phyloP scores from a whole-genome alignment of 768 basidiomycete genomes.

The Clitopilus hobsonii region DNA sequence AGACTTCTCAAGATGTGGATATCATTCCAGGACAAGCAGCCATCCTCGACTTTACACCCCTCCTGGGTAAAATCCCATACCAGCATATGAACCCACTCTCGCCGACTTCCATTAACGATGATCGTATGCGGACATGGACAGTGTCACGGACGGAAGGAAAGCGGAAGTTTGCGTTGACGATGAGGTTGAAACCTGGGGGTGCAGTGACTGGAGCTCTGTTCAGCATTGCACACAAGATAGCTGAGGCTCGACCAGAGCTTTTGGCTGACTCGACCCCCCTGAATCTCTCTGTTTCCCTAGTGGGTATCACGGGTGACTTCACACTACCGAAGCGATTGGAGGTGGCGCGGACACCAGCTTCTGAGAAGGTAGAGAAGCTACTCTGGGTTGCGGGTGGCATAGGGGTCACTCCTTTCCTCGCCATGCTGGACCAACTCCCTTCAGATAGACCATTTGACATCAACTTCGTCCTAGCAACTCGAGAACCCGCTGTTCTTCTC shows the following conservation, averaged over 20 bases:
- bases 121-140: slow-evolving; percentile 64
- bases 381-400: slow-evolving; percentile 66
- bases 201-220: slow-evolving; percentile 55
- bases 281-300: slow-evolving; percentile 36
- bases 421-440: slow-evolving; percentile 32
- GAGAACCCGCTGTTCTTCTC: slow-evolving; percentile 48
- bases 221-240: slow-evolving; percentile 37
- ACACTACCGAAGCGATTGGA: slow-evolving; percentile 20
- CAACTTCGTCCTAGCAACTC: slow-evolving; percentile 44
- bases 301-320: slow-evolving; percentile 54
- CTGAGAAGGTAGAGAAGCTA: slow-evolving; percentile 18
- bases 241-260: slow-evolving; percentile 32
- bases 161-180: slow-evolving; percentile 40
- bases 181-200: slow-evolving; percentile 50
- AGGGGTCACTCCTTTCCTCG: slow-evolving; percentile 61
- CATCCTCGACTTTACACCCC: slow-evolving; percentile 47
- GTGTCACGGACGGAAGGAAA: slow-evolving; percentile 28
- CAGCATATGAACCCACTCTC: slow-evolving; percentile 46
- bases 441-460: slow-evolving; percentile 28
- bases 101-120: slow-evolving; percentile 48
- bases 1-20: slow-evolving; percentile 23
- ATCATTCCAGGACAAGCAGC: slow-evolving; percentile 47
- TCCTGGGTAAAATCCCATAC: slow-evolving; percentile 43
- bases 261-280: slow-evolving; percentile 34
- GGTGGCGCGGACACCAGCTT: slow-evolving; percentile 6